Evolutionary conservation across 441 rosid species (phyloP).

Genomic region (Pelargonium australe): DNA sequence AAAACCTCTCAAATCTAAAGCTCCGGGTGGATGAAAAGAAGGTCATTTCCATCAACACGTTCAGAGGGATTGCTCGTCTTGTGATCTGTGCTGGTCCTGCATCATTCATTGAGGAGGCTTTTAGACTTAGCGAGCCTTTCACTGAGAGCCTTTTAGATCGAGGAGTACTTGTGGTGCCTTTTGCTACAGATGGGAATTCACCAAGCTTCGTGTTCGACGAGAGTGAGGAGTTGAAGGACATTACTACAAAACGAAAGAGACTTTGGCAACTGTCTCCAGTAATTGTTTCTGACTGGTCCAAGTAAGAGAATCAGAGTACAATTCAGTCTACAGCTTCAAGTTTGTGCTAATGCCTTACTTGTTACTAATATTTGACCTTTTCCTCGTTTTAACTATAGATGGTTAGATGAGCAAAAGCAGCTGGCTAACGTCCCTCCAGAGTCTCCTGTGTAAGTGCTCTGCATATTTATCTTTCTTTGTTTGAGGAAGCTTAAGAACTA

Average conservation of each 20-base stretch:
- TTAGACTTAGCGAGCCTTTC: slow-evolving; percentile 63
- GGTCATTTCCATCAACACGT: slow-evolving; percentile 48
- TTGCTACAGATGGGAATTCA: slow-evolving; percentile 55
- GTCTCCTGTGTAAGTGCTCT: slow-evolving; percentile 72
- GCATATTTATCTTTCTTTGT: not conserved
- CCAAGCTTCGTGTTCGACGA: slow-evolving; percentile 61
- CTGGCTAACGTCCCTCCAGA: slow-evolving; percentile 63
- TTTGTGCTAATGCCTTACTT: not conserved
- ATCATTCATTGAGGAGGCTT: slow-evolving; percentile 56
- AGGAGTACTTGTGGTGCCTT: slow-evolving; percentile 84
- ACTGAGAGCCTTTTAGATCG: slow-evolving; percentile 68
- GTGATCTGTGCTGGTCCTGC: slow-evolving; percentile 83
- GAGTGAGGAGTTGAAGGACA: slow-evolving; percentile 46
- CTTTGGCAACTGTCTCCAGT: slow-evolving; percentile 68
- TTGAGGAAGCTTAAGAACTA: not conserved
- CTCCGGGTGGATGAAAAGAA: slow-evolving; percentile 62
- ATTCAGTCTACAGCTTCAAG: not conserved
- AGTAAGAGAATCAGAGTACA: slow-evolving; percentile 38
- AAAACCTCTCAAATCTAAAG: slow-evolving; percentile 73
- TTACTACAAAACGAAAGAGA: slow-evolving; percentile 48
- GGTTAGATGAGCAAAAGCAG: slow-evolving; percentile 86
- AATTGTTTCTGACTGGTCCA: slow-evolving; percentile 59
- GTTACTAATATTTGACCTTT: not conserved
- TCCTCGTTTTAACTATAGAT: slow-evolving; percentile 29
- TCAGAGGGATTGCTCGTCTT: slow-evolving; percentile 73